Conservation (phyloP, 1,284 basidiomycete genomes). For the Trichosporon ovoides region DNA sequence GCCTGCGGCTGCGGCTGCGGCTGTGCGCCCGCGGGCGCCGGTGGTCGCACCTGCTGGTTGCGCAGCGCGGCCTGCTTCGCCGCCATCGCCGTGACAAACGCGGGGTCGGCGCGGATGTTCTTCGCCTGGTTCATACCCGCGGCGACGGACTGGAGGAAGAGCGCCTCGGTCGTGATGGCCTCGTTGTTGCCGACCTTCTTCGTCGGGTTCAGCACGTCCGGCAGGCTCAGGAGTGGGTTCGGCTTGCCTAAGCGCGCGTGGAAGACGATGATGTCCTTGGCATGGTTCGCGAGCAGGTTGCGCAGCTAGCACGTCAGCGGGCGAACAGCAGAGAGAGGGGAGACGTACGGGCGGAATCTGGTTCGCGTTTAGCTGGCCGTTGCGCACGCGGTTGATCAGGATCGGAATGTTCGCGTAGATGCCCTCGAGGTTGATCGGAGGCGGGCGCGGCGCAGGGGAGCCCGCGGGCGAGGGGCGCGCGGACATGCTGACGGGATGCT, state of each 20-base stretch:
- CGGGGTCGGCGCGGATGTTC: slow-evolving; percentile 13
- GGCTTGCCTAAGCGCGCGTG: slow-evolving; percentile 19
- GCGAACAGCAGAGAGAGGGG: neutral
- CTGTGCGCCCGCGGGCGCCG: neutral
- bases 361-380: slow-evolving; percentile 14
- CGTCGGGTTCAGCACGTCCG: slow-evolving; percentile 23
- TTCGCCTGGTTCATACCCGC: slow-evolving; percentile 15
- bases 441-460: slow-evolving; percentile 13
- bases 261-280: slow-evolving; percentile 24
- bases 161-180: slow-evolving; percentile 17
- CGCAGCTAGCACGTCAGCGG: slow-evolving; percentile 16
- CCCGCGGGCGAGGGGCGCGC: slow-evolving; percentile 17
- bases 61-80: slow-evolving; percentile 8
- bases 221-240: slow-evolving; percentile 22
- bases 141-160: slow-evolving; percentile 14
- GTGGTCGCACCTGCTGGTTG: slow-evolving; percentile 3
- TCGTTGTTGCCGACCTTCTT: slow-evolving; percentile 16
- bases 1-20: neutral
- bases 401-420: slow-evolving; percentile 22
- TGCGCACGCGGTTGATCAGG: slow-evolving; percentile 19
- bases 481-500: neutral
- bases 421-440: slow-evolving; percentile 19
- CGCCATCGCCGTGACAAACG: slow-evolving; percentile 11
- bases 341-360: slow-evolving; percentile 17
- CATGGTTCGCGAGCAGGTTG: slow-evolving; percentile 20